Conservation (phyloP, 2,329 filamentous ascomycete species). For the Colletotrichum zoysiae region DNA sequence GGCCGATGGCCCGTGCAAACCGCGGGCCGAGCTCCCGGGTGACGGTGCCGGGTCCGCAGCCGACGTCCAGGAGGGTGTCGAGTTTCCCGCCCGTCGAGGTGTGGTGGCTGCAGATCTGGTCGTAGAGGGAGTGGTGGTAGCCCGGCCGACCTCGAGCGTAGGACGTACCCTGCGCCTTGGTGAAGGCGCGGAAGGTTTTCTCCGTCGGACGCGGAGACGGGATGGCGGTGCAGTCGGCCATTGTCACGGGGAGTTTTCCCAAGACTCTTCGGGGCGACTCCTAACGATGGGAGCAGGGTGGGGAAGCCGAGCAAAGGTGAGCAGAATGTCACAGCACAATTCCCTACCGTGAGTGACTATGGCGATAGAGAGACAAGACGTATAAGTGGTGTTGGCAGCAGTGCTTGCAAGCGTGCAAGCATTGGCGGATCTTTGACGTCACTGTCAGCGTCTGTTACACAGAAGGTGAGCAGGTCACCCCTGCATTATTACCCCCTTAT, state of each 20-base stretch:
- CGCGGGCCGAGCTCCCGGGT: slow-evolving; percentile 58
- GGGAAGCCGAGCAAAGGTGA: too few relatives aligned
- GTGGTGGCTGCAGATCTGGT: slow-evolving; percentile 61
- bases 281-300: too few relatives aligned
- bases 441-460: too few relatives aligned
- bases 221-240: slow-evolving; percentile 24
- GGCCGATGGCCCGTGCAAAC: slow-evolving; percentile 61
- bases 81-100: slow-evolving; percentile 58
- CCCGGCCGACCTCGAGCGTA: slow-evolving; percentile 58
- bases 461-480: too few relatives aligned
- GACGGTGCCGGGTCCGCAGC: slow-evolving; percentile 68
- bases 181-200: slow-evolving; percentile 61
- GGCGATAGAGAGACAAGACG: too few relatives aligned
- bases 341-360: too few relatives aligned
- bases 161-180: slow-evolving; percentile 54
- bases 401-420: too few relatives aligned
- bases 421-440: too few relatives aligned
- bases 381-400: too few relatives aligned
- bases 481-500: too few relatives aligned
- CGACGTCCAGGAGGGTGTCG: slow-evolving; percentile 63
- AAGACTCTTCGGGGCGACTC: not conserved
- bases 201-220: slow-evolving; percentile 22
- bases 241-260: not conserved
- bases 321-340: too few relatives aligned
- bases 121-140: slow-evolving; percentile 62